Conservation (phyloP, 805 yeast genomes). For the Pichia exigua region DNA sequence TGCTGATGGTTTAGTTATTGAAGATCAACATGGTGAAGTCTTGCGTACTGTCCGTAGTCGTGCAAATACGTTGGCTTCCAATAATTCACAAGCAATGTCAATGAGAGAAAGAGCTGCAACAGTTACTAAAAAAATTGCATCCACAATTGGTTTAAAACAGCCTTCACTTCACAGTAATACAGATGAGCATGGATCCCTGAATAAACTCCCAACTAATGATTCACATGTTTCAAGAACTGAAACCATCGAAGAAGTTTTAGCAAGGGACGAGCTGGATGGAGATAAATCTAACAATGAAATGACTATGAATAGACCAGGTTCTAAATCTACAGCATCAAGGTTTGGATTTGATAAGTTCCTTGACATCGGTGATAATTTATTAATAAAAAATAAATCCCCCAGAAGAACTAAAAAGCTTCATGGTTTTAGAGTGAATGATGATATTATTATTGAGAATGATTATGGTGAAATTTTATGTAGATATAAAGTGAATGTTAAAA, state of each 20-base stretch:
- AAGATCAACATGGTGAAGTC: constrained; percentile 79
- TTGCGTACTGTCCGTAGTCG: constrained; percentile 42
- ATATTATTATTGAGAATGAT: constrained; percentile 76
- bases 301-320: neutral
- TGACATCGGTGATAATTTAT: constrained; percentile 5
- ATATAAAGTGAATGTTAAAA: constrained; percentile 56
- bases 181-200: neutral
- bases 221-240: constrained; percentile 1
- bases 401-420: constrained; percentile 29
- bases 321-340: neutral
- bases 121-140: constrained; percentile 5
- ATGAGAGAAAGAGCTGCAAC: constrained; percentile 9
- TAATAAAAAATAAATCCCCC: constrained; percentile 5
- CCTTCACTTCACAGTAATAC: neutral
- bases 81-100: neutral
- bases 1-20: constrained; percentile 64
- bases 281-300: neutral
- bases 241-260: constrained; percentile 7
- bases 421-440: constrained; percentile 76
- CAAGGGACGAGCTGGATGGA: neutral
- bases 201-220: neutral
- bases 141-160: constrained; percentile 7
- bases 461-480: constrained; percentile 89
- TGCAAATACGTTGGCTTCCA: constrained; percentile 4
- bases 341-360: constrained; percentile 5